A percentile compares a stretch with the other conserved stretches of the same genome.
Conservation (phyloP, 129 eudicot species). For the Flaveria robusta region DNA sequence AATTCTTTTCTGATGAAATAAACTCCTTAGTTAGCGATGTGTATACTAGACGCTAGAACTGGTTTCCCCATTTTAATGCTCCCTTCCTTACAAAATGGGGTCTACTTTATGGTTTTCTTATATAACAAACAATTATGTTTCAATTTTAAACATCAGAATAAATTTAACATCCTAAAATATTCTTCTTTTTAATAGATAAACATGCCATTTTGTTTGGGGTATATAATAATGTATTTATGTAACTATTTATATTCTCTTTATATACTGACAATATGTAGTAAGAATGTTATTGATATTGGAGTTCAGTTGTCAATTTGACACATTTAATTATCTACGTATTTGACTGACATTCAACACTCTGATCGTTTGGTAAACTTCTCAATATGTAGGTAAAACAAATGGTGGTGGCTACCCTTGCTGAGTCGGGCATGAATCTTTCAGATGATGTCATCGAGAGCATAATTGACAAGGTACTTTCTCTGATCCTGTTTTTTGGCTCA, state of each 20-base stretch:
- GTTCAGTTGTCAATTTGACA: neutral
- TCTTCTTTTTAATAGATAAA: neutral
- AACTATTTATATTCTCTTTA: neutral
- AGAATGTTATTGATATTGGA: neutral
- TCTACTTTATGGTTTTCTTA: too few species aligned
- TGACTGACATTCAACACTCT: constrained; percentile 3
- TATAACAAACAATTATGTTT: too few species aligned
- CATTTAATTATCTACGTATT: neutral
- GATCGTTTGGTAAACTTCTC: neutral
- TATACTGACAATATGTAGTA: neutral
- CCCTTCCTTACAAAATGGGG: too few species aligned
- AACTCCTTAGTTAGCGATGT: neutral
- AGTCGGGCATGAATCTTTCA: constrained; percentile 72
- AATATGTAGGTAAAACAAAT: constrained; percentile 55
- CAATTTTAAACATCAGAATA: too few species aligned
- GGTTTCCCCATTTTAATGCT: too few species aligned
- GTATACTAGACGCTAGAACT: neutral
- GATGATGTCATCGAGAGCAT: constrained; percentile 71
- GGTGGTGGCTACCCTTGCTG: constrained; percentile 80
- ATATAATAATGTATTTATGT: neutral
- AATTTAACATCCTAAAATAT: neutral
- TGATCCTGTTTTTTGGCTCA: neutral
- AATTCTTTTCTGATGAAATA: neutral
- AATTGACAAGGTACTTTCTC: constrained; percentile 52
- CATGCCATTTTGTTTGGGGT: neutral